These are phyloP conservation scores for Halenospora varia DNA, from an alignment of 495 filamentous ascomycete species.

Conservation along the genomic window DNA sequence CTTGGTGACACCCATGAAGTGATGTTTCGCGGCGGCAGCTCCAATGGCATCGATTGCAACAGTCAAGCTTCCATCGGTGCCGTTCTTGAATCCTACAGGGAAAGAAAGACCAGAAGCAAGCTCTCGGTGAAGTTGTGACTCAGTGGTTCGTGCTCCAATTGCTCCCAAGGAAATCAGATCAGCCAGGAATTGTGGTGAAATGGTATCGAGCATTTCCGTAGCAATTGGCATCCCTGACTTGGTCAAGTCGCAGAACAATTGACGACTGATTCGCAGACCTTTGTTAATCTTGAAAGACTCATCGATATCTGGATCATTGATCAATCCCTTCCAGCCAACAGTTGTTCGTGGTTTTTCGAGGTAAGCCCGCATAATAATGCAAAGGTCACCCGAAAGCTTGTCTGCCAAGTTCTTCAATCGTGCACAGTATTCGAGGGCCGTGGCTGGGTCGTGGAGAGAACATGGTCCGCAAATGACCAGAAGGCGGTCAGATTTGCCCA, in stretches of 20 bases:
- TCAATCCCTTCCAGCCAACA: slow-evolving; percentile 97
- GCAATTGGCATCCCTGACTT: slow-evolving; percentile 86
- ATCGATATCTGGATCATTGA: slow-evolving; percentile 98
- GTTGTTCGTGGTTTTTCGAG: slow-evolving; percentile 99
- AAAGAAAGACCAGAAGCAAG: slow-evolving; percentile 95
- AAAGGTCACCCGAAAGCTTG: slow-evolving; percentile 76
- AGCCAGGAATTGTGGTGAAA: slow-evolving; percentile 91
- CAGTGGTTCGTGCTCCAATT: slow-evolving; percentile 95
- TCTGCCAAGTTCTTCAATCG: slow-evolving; percentile 70
- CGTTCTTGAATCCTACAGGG: slow-evolving; percentile 99
- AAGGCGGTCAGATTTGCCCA: slow-evolving; percentile 74
- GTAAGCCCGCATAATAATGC: slow-evolving; percentile 96
- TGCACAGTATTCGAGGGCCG: slow-evolving; percentile 80
- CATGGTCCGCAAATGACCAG: slow-evolving; percentile 94
- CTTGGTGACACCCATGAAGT: slow-evolving; percentile 99
- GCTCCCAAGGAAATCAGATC: slow-evolving; percentile 94
- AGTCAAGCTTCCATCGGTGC: slow-evolving; percentile 87
- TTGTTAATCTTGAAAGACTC: slow-evolving; percentile 99
- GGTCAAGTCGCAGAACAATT: slow-evolving; percentile 90
- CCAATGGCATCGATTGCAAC: slow-evolving; percentile 98
- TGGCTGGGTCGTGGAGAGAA: slow-evolving; percentile 91
- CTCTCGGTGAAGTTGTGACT: slow-evolving; percentile 93
- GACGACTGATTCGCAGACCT: slow-evolving; percentile 80
- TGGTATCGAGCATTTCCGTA: slow-evolving; percentile 96
- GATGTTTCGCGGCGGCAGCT: slow-evolving; percentile 83